Evolutionary conservation across 163 green algal species (phyloP).

Genomic region (Chloroidium sp.): DNA sequence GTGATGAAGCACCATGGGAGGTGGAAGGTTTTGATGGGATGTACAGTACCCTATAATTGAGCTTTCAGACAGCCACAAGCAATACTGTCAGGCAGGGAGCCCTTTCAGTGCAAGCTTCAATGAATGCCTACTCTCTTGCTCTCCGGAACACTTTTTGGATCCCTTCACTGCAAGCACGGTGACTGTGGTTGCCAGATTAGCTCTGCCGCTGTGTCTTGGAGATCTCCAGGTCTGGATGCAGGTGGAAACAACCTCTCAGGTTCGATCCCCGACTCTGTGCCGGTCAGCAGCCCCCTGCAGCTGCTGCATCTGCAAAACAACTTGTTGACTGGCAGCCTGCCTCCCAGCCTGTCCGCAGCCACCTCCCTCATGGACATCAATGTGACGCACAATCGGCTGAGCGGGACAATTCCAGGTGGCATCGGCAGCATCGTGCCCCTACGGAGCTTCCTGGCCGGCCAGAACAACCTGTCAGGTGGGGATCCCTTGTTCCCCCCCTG

Average conservation of each 20-base stretch:
- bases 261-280: conserved; percentile 1
- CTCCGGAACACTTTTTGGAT: no score
- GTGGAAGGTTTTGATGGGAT: no score
- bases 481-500: neutral
- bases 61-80: no score
- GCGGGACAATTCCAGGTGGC: conserved; percentile 8
- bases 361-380: conserved; percentile 7
- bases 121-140: no score
- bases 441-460: conserved; percentile 4
- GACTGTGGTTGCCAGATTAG: no score
- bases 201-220: no score
- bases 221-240: neutral
- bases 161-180: no score
- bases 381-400: conserved; percentile 6
- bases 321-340: conserved; percentile 6
- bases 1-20: no score
- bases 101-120: no score
- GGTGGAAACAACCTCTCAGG: conserved; percentile 11
- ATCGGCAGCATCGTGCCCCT: conserved; percentile 3
- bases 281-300: conserved; percentile 1
- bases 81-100: no score
- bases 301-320: conserved; percentile 11
- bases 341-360: conserved; percentile 1
- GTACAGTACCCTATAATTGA: no score
- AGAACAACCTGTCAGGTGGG: conserved; percentile 16